Conservation (phyloP, 306 rosid species). For the Prunus kanzakura region DNA sequence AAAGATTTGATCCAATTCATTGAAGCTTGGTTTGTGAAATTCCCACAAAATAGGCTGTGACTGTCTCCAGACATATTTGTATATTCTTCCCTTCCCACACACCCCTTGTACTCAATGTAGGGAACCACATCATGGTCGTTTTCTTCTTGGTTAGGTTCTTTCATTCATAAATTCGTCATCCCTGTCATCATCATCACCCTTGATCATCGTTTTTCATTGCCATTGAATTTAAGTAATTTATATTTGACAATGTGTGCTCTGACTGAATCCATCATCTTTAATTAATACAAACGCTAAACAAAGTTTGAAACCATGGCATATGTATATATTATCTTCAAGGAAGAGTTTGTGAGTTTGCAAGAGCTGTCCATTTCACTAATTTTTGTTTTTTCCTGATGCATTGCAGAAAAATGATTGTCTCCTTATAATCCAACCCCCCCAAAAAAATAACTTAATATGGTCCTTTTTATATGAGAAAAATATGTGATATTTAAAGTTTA, state of each 20-base stretch:
- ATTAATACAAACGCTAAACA: neutral
- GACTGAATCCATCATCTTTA: neutral
- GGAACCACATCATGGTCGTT: conserved; percentile 28
- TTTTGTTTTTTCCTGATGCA: neutral
- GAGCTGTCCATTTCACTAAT: conserved; percentile 5
- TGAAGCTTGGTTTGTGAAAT: neutral
- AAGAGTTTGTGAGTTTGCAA: neutral
- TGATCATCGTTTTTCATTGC: conserved; percentile 1
- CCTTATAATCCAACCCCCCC: neutral
- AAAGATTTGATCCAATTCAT: no score
- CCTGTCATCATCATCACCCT: conserved; percentile 7
- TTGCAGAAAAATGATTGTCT: neutral
- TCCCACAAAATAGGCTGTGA: neutral
- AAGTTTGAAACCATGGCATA: neutral
- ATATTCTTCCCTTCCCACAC: neutral
- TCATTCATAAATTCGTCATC: neutral
- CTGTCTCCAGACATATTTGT: neutral
- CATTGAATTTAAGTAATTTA: neutral
- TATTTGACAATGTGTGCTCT: conserved; percentile 2
- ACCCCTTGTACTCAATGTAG: conserved; percentile 15
- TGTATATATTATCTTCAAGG: neutral
- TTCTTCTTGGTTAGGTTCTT: neutral
- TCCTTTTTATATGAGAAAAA: no score
- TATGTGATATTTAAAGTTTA: no score
- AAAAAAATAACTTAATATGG: neutral